phyloP scores from a whole-genome alignment of 805 yeast species.

The Nakazawaea anatomiae region DNA sequence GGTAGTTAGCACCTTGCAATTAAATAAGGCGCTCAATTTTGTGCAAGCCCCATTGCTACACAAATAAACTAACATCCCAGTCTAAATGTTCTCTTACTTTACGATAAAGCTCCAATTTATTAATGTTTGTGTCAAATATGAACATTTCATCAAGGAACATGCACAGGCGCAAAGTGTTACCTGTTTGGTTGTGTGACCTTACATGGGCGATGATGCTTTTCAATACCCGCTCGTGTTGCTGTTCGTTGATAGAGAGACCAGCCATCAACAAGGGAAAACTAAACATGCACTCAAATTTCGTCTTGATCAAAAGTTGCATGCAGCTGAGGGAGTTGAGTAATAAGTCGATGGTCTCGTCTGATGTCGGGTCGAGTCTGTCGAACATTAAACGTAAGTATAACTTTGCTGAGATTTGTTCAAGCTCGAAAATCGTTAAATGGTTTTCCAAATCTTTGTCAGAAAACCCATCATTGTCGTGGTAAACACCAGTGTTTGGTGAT shows the following conservation, averaged over 20 bases:
- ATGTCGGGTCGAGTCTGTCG: conserved; percentile 11
- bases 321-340: conserved; percentile 17
- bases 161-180: conserved; percentile 3
- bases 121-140: neutral
- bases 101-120: neutral
- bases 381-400: conserved; percentile 21
- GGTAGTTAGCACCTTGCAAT: no score
- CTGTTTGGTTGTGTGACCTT: conserved; percentile 4
- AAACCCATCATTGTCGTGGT: neutral
- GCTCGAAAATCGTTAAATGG: conserved; percentile 32
- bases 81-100: neutral
- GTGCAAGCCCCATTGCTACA: neutral
- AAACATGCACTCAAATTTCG: conserved; percentile 24
- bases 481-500: neutral
- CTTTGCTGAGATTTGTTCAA: conserved; percentile 22
- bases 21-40: no score
- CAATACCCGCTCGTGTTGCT: neutral
- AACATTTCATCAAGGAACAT: neutral
- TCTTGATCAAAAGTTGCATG: conserved; percentile 26
- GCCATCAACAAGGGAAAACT: conserved; percentile 33
- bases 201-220: conserved; percentile 1
- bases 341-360: conserved; percentile 23
- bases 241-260: conserved; percentile 19
- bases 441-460: conserved; percentile 18
- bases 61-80: conserved; percentile 4